Percentiles rank a stretch among this genome's conserved stretches.
phyloP scores from a whole-genome alignment of 1,139 yeast genomes.

The Wickerhamomyces sp. region DNA sequence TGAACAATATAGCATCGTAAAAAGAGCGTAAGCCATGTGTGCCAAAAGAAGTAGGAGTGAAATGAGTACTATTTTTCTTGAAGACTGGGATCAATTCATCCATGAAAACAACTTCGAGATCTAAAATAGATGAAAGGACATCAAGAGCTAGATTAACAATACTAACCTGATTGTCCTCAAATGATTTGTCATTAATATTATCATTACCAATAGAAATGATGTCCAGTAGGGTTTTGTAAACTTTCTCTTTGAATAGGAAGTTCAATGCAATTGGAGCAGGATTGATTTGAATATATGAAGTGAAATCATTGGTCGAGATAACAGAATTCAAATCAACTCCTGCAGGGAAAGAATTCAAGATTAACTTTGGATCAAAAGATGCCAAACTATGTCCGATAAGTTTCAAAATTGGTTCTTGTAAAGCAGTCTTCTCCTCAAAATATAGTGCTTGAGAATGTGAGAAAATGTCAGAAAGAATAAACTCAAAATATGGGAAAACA shows the following conservation, averaged over 20 bases:
- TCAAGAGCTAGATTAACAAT: slow-evolving; percentile 36
- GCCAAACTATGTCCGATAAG: slow-evolving; percentile 50
- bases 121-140: slow-evolving; percentile 46
- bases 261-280: slow-evolving; percentile 67
- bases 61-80: slow-evolving; percentile 31
- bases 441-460: slow-evolving; percentile 35
- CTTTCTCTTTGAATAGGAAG: slow-evolving; percentile 55
- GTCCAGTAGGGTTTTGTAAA: slow-evolving; percentile 50
- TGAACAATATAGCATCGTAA: slow-evolving; percentile 66
- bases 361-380: slow-evolving; percentile 61
- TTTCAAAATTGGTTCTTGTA: slow-evolving; percentile 52
- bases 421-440: slow-evolving; percentile 36
- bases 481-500: slow-evolving; percentile 78
- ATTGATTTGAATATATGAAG: slow-evolving; percentile 45
- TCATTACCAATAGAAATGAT: slow-evolving; percentile 58
- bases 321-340: slow-evolving; percentile 48
- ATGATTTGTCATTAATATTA: slow-evolving; percentile 35
- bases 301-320: slow-evolving; percentile 38
- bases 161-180: slow-evolving; percentile 30
- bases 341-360: slow-evolving; percentile 45
- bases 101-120: slow-evolving; percentile 48
- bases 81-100: slow-evolving; percentile 46
- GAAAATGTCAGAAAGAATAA: slow-evolving; percentile 61
- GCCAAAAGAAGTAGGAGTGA: slow-evolving; percentile 49
- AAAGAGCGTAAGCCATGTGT: slow-evolving; percentile 61